Evolutionary conservation across 108 stramenopile species (phyloP), one percentile per base, ranked within the genome.

Genomic region (Schizochytrium sp.): DNA sequence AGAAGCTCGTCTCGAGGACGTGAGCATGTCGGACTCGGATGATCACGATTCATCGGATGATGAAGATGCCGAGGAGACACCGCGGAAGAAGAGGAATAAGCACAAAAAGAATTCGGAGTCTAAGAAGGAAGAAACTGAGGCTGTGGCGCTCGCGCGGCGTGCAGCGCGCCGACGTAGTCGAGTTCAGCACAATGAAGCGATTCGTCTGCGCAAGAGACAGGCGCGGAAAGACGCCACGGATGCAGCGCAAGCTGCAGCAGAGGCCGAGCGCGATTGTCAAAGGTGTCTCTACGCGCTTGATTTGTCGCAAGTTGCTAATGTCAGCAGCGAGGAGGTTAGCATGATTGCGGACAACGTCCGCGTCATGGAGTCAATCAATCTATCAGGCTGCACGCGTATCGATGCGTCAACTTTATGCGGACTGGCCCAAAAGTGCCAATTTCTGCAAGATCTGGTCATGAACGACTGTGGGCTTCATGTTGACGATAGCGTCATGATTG

Each of bases 201-300:
- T 69, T 69, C 63, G 41, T 41, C 63, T 69, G 25, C 63, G 63
- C 3, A 69, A 69, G 41, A 14, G 63, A 14, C 63, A 69, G 41
- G 63, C 63, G 25, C 63, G 63, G 14, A 69, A 69, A 23, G 63
- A 69, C 41, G 63, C 63, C 34, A 69, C 63, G 41, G 63, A 69
- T 18, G 63, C 63, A 10, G 41, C 3, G 63, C 34, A 69, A 41
- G 63, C 63, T 6, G 63, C 63, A 10, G 63, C 51, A 6, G 76
- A 83, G 25, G 76, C 76, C 18, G 76, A 83, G 76, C 45, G 51
- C n/a, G 76, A 83, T 25, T 83, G 76, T 4, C 76, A 83, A 83
- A 47, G 5, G 48, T 83, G 76, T 23, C 51, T 83, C 12, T 83
- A 53, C 25, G 19, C 76, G 16, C 23, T 83, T 55, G 76, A 83